Percentiles rank a stretch among this genome's conserved stretches.
phyloP scores from a whole-genome alignment of 1,284 basidiomycete genomes.

The Xerocomus cyaneibrunnescens region DNA sequence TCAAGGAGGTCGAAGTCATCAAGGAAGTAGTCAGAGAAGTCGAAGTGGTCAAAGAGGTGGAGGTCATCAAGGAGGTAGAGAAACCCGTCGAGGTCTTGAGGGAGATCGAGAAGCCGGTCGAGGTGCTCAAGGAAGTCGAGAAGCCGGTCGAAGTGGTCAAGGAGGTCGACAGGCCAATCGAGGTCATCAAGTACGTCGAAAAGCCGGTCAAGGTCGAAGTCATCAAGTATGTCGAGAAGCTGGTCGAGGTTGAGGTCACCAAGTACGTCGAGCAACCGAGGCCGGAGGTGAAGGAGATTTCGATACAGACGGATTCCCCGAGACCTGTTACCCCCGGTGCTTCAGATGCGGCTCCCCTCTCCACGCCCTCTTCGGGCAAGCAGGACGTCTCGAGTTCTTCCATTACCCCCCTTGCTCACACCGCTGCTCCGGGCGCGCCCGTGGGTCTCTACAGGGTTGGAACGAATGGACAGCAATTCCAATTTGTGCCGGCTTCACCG shows the following conservation, averaged over 20 bases:
- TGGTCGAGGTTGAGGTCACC: slow-evolving; percentile 30
- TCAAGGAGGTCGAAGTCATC: slow-evolving; percentile 31
- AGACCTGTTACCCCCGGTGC: slow-evolving; percentile 40
- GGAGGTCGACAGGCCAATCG: slow-evolving; percentile 27
- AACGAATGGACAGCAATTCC: slow-evolving; percentile 65
- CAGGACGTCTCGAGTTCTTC: slow-evolving; percentile 32
- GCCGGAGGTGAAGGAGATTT: slow-evolving; percentile 67
- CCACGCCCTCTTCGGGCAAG: slow-evolving; percentile 31
- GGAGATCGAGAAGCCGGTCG: slow-evolving; percentile 30
- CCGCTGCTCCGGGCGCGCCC: slow-evolving; percentile 26
- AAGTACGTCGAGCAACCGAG: slow-evolving; percentile 43
- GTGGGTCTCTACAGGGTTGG: slow-evolving; percentile 57
- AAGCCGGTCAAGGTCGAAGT: slow-evolving; percentile 25
- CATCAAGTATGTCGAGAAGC: slow-evolving; percentile 32
- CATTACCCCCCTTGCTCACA: slow-evolving; percentile 26
- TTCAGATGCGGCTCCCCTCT: slow-evolving; percentile 20
- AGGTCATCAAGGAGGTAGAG: slow-evolving; percentile 30
- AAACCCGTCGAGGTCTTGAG: slow-evolving; percentile 20
- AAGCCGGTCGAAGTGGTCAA: slow-evolving; percentile 28
- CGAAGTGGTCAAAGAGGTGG: slow-evolving; percentile 26
- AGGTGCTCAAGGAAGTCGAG: slow-evolving; percentile 34
- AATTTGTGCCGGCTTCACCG: slow-evolving; percentile 55
- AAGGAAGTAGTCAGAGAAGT: slow-evolving; percentile 52
- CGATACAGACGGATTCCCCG: slow-evolving; percentile 76
- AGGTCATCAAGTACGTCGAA: slow-evolving; percentile 31